Evolutionary conservation across 2,329 filamentous ascomycete species (phyloP), one percentile per base, ranked within the genome.

Genomic region (Aspergillus ibericus): DNA sequence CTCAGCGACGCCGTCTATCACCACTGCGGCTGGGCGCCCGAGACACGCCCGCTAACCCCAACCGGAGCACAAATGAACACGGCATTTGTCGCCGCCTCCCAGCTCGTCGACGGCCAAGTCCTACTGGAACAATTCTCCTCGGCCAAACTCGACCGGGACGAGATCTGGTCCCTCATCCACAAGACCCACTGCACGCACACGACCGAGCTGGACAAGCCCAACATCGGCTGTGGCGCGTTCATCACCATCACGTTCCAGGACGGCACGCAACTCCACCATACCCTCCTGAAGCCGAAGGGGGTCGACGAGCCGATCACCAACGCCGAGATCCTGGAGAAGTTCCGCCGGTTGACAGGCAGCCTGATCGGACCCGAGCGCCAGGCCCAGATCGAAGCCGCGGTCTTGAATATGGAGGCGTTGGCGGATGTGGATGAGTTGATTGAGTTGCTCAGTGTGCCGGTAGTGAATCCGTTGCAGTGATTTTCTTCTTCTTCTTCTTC

Each of bases 41-140:
- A 44, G 72, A 74, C 25, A 6, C 34, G 53, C 2, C 53, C 53
- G 16, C 16, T 59, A 38, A 56, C 58, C 1, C 29, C 48, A 18
- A 59, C 48, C 3, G 57, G 58, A 6, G 53, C 53, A 4, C 58
- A 59, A 49, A 59, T 59, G 58, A 54, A 55, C 27, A 50, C 49
- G 25, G 53, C 58, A n/a, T 56, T 56, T 20, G 54, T 50, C 6
- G 58, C 42, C 6, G 53, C 53, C 1, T 32, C 55, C 32, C 57
- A 59, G 40, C 10, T 59, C n/a, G 20, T 59, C 3, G 47, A 59
- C 8, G 47, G 48, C 15, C 48, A 59, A 32, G 57, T 59, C 5
- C 35, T 48, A 9, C 34, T 47, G 5, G 38, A 55, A 13, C 49
- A 59, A 35, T 59, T 56, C 20, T 22, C 22, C 1, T 20, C 40